Evolutionary conservation across 2,329 filamentous ascomycete genomes (phyloP).

Genomic region (Ophidiomyces ophidiicola): DNA sequence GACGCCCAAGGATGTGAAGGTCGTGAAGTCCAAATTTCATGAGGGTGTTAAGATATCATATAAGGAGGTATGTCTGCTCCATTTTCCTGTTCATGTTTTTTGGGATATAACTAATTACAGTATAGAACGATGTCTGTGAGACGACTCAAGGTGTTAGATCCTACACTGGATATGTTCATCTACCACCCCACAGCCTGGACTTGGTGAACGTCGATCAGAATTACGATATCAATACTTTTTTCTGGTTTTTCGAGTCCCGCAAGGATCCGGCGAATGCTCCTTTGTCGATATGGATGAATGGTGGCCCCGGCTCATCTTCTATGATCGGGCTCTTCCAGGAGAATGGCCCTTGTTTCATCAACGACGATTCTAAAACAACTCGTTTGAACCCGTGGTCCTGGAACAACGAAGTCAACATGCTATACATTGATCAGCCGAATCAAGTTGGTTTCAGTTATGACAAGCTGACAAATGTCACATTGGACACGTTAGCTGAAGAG

Average conservation of each 20-base stretch:
- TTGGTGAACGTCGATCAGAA: constrained; percentile 13
- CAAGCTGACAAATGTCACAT: constrained; percentile 30
- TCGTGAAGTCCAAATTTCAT: constrained; percentile 28
- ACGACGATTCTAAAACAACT: constrained; percentile 28
- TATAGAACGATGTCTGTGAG: constrained; percentile 14
- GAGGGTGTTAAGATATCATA: constrained; percentile 36
- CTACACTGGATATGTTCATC: constrained; percentile 16
- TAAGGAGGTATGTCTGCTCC: constrained; percentile 29
- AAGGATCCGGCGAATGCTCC: constrained; percentile 35
- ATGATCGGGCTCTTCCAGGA: constrained; percentile 34
- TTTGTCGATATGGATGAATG: constrained; percentile 37
- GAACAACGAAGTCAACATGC: constrained; percentile 49
- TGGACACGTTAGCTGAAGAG: constrained; percentile 13
- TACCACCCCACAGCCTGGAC: constrained; percentile 13
- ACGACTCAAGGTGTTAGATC: constrained; percentile 13
- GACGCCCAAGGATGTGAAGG: constrained; percentile 30
- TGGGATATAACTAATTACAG: background rate
- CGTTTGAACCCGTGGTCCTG: constrained; percentile 42
- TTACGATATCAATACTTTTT: constrained; percentile 19
- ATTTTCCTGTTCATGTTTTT: background rate
- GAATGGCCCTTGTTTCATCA: constrained; percentile 35
- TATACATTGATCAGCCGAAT: constrained; percentile 58
- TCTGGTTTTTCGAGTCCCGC: constrained; percentile 40
- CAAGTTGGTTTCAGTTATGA: constrained; percentile 49
- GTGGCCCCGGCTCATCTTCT: constrained; percentile 36